Base-by-base conservation (phyloP, 345 rosid species). In the Corchorus olitorius region DNA sequence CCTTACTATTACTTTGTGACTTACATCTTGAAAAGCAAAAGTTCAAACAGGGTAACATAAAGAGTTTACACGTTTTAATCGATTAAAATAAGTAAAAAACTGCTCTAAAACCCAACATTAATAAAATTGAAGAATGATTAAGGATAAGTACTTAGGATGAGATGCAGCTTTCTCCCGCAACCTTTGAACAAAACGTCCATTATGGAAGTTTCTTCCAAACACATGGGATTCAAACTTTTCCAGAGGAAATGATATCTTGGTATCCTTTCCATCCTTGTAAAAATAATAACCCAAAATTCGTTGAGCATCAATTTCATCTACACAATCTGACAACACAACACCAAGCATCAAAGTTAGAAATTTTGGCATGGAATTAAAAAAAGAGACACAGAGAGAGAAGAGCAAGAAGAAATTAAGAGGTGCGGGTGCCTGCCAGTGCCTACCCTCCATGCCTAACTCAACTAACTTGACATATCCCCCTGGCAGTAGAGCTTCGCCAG, bases 401-500 rank as follows among this genome's bases (percentile, higher is more conserved):
- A 27, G 27, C 20, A 49, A 27, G 1, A 27, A 27, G 27, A 27
- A 27, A 27, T 27, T 27, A 27, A 27, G 27, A 27, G 27, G 27
- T 27, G 27, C 27, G 1, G n/a, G n/a, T 27, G 14, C 63, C 27
- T 27, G 27, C 27, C 27, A 27, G 27, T 27, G 27, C 27, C 27
- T 80, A 86, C 91, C 92, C 16, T 79, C 81, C 59, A 90, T 88
- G 6, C 88, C 92, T 67, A 90, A 70, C 48, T 88, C 89, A 11
- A 81, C 59, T 68, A 90, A 39, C 76, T 88, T 88, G 34, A 90
- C 77, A 76, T 88, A 88, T 50, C 92, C 94, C 27, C 89, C 92
- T 8, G 90, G 94, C 72, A 86, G 94, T 9, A 90, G 83, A 66
- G 84, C 78, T 67, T 90, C 94, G 55, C 94, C 94, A 0, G 84